Evolutionary conservation across 2,329 filamentous ascomycete species (phyloP).

Genomic region (Exophiala dermatitidis): DNA sequence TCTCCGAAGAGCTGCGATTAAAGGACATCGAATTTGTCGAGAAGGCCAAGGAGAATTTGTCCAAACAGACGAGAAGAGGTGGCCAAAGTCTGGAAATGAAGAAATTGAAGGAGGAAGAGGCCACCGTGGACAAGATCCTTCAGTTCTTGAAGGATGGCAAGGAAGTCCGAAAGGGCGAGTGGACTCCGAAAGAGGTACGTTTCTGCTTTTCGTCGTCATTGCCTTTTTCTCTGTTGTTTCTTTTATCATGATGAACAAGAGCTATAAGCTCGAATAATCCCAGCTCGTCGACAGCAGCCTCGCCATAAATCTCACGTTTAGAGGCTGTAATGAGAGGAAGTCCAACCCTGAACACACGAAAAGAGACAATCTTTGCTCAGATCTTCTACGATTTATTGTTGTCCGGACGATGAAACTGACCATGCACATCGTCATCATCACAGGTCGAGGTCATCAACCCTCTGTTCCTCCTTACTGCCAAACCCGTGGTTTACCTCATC

Average conservation of each 20-base stretch:
- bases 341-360: constrained; percentile 55
- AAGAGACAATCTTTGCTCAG: constrained; percentile 17
- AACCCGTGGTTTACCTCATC: constrained; percentile 93
- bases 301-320: constrained; percentile 61
- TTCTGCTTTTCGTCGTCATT: constrained; percentile 23
- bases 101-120: constrained; percentile 91
- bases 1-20: constrained; percentile 79
- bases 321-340: constrained; percentile 83
- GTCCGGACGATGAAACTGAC: constrained; percentile 17
- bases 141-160: constrained; percentile 78
- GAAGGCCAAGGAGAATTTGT: constrained; percentile 83
- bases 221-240: constrained; percentile 11
- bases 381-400: too few species aligned
- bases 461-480: constrained; percentile 87
- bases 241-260: constrained; percentile 91
- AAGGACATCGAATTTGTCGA: constrained; percentile 99
- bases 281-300: constrained; percentile 90
- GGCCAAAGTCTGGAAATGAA: constrained; percentile 96
- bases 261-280: constrained; percentile 94
- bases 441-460: constrained; percentile 98
- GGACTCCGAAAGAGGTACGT: constrained; percentile 91
- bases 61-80: constrained; percentile 91
- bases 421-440: constrained; percentile 11
- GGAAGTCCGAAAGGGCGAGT: constrained; percentile 84
- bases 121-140: constrained; percentile 84